Conservation (phyloP, 1,284 basidiomycete genomes). For the Papiliotrema terrestris region DNA sequence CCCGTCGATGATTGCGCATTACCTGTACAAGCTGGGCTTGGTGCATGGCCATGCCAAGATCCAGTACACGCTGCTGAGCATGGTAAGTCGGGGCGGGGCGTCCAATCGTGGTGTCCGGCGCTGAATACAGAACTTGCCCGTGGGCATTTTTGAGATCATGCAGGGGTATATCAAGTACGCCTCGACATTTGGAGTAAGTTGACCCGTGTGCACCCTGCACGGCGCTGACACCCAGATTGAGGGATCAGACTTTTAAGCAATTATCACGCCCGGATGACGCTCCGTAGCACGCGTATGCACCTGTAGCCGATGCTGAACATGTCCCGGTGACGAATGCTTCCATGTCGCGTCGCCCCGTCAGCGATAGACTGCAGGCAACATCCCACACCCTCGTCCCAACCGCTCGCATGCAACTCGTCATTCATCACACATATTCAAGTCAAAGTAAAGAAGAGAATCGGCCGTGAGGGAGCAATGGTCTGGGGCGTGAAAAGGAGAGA, state of each 20-base stretch:
- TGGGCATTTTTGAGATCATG: constrained; percentile 80
- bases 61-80: constrained; percentile 85
- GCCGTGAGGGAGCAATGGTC: neutral
- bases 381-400: neutral
- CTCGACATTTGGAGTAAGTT: constrained; percentile 26
- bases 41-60: constrained; percentile 95
- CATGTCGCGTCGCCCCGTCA: too few relatives aligned
- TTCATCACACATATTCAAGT: constrained; percentile 6
- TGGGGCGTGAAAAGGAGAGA: neutral
- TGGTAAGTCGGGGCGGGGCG: constrained; percentile 53
- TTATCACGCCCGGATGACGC: too few relatives aligned
- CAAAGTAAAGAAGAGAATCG: neutral
- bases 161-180: constrained; percentile 55
- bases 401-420: constrained; percentile 5
- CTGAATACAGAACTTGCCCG: constrained; percentile 59
- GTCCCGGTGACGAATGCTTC: too few relatives aligned
- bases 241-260: constrained; percentile 34
- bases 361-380: neutral
- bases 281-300: neutral
- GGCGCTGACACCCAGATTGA: constrained; percentile 21
- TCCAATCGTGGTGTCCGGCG: neutral
- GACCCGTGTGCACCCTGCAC: neutral
- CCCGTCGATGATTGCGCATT: constrained; percentile 82
- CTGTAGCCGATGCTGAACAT: neutral
- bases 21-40: constrained; percentile 87